Percentiles rank a stretch among this genome's conserved stretches.
These are phyloP conservation scores for Trichoderma polysporum DNA, from an alignment of 2,329 filamentous ascomycete genomes.

Conservation along the genomic window DNA sequence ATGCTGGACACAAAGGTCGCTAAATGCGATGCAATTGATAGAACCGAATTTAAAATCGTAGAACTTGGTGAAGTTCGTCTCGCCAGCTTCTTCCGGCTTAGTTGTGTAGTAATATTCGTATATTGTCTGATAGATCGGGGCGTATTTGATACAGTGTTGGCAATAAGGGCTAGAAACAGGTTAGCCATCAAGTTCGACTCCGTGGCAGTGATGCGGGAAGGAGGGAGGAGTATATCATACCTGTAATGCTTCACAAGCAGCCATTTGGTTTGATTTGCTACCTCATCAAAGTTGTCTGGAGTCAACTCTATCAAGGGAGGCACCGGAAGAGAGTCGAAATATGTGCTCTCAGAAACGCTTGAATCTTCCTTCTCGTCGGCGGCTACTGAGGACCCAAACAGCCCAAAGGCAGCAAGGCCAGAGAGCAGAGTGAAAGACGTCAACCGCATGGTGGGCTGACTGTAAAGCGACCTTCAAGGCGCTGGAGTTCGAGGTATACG, in stretches of 20 bases:
- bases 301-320: constrained; percentile 64
- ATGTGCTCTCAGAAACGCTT: constrained; percentile 47
- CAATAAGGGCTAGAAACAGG: constrained; percentile 53
- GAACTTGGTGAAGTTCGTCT: constrained; percentile 68
- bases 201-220: background rate
- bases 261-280: constrained; percentile 54
- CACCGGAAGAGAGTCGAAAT: constrained; percentile 66
- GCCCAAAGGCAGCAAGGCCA: constrained; percentile 38
- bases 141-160: constrained; percentile 74
- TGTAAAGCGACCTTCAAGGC: background rate
- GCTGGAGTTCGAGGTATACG: background rate
- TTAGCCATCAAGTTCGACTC: constrained; percentile 26
- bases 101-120: constrained; percentile 96
- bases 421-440: constrained; percentile 48
- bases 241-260: constrained; percentile 66
- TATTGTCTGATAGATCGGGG: constrained; percentile 83
- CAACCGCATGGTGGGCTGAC: constrained; percentile 34
- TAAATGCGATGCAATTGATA: constrained; percentile 82
- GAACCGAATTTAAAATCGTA: constrained; percentile 88
- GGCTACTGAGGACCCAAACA: constrained; percentile 18
- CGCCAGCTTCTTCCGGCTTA: constrained; percentile 59
- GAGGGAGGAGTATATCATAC: constrained; percentile 39
- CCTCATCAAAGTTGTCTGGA: constrained; percentile 55
- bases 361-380: constrained; percentile 31
- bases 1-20: constrained; percentile 71